Evolutionary conservation across 768 basidiomycete genomes (phyloP), one percentile per base, ranked within the genome.

Genomic region (Podaxis mareebaensis): DNA sequence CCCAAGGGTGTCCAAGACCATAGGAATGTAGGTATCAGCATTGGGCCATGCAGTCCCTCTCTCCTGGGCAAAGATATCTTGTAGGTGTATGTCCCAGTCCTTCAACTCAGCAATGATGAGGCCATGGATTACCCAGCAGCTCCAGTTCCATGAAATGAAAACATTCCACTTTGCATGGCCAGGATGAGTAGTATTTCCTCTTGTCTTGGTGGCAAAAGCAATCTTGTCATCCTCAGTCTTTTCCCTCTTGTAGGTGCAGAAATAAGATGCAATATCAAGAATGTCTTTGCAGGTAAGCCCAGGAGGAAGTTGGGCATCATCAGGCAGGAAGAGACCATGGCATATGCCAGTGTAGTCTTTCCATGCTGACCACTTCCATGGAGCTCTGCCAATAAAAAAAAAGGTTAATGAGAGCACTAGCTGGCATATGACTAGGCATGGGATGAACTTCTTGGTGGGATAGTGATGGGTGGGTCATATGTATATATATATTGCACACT

Each of bases 301-400:
- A 44, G 42, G 42, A 15, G 42, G 42, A 5, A 44, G 15, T 12
- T 44, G 13, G 10, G 13, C 17, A 6, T 44, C 42, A 17, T 44
- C 42, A n/a, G 10, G 4, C 2, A 4, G 65, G 17, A 72, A 69
- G 10, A 69, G 40, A 4, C 68, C 69, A 38, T 59, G 24, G 30
- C 10, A 3, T 24, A 69, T 40, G 5, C 69, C 66, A 8, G 70
- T 69, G 0, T 54, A 8, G 12, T 65, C 65, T 38, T 68, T 55
- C 66, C 67, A 70, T 0, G 12, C 33, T 4, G 24, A 36, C 20
- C 57, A 69, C 8, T 48, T 51, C 68, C 68, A 67, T 26, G 67
- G 66, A n/a, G 28, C 52, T 46, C 52, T 33, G 20, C 38, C 58
- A 3, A 42, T 30, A 2, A 15, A 17, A 33, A 22, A 33, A 64